These are phyloP conservation scores for Aureobasidium sp. DNA, from an alignment of 2,329 filamentous ascomycete species.

Conservation along the genomic window DNA sequence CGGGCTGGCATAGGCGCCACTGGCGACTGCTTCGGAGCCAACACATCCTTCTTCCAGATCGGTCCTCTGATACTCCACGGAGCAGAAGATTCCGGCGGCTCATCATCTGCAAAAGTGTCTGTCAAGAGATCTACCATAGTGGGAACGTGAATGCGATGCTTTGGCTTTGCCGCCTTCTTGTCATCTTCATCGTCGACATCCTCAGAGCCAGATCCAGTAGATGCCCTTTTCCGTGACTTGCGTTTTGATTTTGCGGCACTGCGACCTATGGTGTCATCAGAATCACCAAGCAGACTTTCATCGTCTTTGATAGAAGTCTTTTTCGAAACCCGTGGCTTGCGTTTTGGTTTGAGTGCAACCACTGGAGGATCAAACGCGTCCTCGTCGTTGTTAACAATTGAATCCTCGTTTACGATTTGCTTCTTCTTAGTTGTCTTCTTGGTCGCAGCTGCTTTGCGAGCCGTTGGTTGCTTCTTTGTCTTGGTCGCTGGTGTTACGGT, in stretches of 20 bases:
- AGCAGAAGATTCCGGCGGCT: conserved; percentile 35
- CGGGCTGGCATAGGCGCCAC: not conserved
- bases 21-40: conserved; percentile 17
- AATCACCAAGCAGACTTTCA: conserved; percentile 22
- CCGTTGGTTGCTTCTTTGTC: conserved; percentile 18
- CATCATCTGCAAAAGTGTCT: conserved; percentile 39
- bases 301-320: conserved; percentile 15
- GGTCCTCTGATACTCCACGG: conserved; percentile 41
- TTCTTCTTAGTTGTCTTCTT: conserved; percentile 9
- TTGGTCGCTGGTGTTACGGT: conserved; percentile 19
- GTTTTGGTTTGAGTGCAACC: conserved; percentile 3
- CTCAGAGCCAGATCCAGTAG: not conserved
- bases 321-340: not conserved
- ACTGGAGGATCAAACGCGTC: conserved; percentile 13
- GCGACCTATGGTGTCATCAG: conserved; percentile 13
- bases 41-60: conserved; percentile 40
- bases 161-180: conserved; percentile 28
- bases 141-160: conserved; percentile 39
- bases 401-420: not conserved
- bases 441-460: not conserved
- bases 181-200: conserved; percentile 17
- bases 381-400: conserved; percentile 1
- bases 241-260: not conserved
- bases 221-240: not conserved
- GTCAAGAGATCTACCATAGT: conserved; percentile 34